Percentiles rank a stretch among this genome's conserved stretches.
These are phyloP conservation scores for Nakataea oryzae DNA, from an alignment of 2,329 filamentous ascomycete genomes.

Conservation along the genomic window DNA sequence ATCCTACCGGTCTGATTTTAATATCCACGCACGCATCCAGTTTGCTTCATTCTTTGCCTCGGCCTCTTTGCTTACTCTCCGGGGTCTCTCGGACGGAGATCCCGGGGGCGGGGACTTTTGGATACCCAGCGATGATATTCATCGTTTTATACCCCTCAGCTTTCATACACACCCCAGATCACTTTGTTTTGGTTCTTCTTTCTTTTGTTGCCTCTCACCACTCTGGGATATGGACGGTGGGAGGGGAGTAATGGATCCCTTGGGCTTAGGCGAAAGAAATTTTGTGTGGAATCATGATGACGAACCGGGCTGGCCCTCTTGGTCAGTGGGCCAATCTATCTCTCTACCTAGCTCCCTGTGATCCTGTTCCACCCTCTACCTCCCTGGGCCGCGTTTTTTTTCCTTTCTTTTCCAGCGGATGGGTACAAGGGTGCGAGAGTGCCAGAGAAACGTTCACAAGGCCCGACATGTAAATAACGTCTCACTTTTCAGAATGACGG, in stretches of 20 bases:
- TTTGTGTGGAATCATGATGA: background rate
- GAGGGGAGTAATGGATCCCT: background rate
- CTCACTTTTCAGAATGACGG: background rate
- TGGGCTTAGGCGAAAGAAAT: background rate
- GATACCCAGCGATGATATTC: background rate
- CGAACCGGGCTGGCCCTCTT: background rate
- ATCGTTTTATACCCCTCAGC: background rate
- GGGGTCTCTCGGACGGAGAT: background rate
- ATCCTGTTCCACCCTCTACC: too few species aligned
- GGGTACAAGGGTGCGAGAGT: background rate
- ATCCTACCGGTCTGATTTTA: background rate
- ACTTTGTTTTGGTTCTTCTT: background rate
- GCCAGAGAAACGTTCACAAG: background rate
- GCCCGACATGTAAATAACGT: background rate
- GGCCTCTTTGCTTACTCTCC: background rate
- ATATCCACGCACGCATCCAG: background rate
- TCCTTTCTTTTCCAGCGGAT: background rate
- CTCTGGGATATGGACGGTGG: background rate
- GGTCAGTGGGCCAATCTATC: background rate
- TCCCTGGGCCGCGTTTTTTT: background rate
- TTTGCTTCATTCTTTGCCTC: background rate
- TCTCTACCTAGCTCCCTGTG: background rate
- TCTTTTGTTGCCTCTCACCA: background rate
- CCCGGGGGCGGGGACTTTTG: background rate
- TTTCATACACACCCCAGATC: background rate